Evolutionary conservation across 2,329 filamentous ascomycete species (phyloP).

Genomic region (Botrytis fabae): DNA sequence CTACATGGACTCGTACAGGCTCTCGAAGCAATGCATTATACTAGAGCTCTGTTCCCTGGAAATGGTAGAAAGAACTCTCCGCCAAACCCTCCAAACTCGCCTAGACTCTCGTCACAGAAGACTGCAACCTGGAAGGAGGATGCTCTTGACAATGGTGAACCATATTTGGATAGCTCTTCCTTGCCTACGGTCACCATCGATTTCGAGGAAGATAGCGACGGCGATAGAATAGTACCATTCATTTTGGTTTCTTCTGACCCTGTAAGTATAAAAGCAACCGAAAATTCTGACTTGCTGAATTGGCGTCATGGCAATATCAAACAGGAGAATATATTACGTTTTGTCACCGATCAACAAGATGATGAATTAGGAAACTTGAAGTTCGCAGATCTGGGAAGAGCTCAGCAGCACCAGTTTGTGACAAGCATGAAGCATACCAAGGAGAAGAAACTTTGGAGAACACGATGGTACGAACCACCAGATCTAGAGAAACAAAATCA

Average conservation of each 20-base stretch:
- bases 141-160: not conserved
- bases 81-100: too few relatives aligned
- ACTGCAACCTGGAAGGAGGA: not conserved
- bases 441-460: not conserved
- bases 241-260: not conserved
- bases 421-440: not conserved
- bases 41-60: not conserved
- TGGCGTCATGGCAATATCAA: constrained; percentile 8
- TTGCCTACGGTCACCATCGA: not conserved
- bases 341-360: not conserved
- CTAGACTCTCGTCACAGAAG: not conserved
- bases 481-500: not conserved
- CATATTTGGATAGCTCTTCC: not conserved
- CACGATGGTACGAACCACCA: constrained; percentile 9
- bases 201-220: not conserved
- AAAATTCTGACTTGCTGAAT: not conserved
- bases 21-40: constrained; percentile 4
- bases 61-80: not conserved
- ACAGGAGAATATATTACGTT: constrained; percentile 6
- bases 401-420: constrained; percentile 9
- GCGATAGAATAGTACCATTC: not conserved
- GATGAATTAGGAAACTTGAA: not conserved
- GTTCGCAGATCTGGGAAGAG: constrained; percentile 17
- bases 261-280: not conserved
- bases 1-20: not conserved